These are phyloP conservation scores for Hordeum vulgare DNA, from an alignment of 176 grass and related monocot species.

Conservation along the genomic window DNA sequence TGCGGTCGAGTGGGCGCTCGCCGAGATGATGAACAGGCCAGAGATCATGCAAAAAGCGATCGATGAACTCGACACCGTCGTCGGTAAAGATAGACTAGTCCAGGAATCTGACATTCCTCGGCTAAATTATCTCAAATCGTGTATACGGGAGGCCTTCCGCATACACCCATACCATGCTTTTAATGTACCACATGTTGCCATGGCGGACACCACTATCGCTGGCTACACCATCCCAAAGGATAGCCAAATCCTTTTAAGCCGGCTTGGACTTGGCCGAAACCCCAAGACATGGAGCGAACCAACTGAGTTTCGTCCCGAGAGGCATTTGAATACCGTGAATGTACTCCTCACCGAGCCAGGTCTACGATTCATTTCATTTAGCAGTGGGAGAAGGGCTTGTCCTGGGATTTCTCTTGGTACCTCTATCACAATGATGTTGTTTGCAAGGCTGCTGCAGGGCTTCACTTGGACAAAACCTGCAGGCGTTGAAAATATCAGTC, in stretches of 20 bases:
- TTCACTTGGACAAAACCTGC: constrained; percentile 14
- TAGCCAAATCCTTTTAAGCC: not conserved
- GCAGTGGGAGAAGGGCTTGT: constrained; percentile 25
- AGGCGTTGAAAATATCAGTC: not conserved
- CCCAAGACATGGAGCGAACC: not conserved
- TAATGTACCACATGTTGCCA: not conserved
- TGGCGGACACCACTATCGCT: not conserved
- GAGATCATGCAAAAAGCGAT: not conserved
- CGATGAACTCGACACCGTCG: not conserved
- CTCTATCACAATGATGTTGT: constrained; percentile 11
- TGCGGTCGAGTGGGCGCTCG: not conserved
- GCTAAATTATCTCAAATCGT: not conserved
- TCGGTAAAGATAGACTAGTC: not conserved
- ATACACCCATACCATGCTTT: not conserved
- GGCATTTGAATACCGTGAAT: not conserved
- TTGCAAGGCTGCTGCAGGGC: constrained; percentile 39
- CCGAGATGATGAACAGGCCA: not conserved
- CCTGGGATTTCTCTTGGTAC: not conserved
- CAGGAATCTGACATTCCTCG: not conserved
- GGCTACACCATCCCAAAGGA: not conserved
- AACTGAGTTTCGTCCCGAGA: not conserved
- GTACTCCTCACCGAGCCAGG: constrained; percentile 21
- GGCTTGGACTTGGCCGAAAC: not conserved
- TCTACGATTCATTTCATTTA: constrained; percentile 35
- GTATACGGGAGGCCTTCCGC: not conserved